Conservation (phyloP, 352 stramenopile species). For the Pythium volutum region DNA sequence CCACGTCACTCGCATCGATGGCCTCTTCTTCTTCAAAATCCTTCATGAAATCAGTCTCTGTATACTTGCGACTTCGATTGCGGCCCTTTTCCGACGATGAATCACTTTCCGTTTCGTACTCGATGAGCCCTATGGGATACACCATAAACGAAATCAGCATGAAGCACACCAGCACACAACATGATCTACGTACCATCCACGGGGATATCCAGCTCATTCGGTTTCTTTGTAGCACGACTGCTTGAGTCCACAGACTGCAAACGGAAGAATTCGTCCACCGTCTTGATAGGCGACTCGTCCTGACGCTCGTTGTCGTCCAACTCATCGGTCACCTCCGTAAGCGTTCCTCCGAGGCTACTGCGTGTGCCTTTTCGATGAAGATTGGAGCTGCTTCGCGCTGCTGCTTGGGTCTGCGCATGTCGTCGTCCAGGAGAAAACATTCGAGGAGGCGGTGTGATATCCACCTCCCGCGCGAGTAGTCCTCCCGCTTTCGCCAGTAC, state of each 20-base stretch:
- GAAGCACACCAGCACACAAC: not conserved
- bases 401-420: constrained; percentile 1
- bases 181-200: constrained; percentile 6
- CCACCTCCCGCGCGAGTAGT: constrained; percentile 8
- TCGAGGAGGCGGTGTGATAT: constrained; percentile 20
- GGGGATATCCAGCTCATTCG: not conserved
- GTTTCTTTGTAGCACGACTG: not conserved
- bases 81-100: constrained; percentile 32
- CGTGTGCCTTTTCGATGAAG: constrained; percentile 8
- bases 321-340: constrained; percentile 20
- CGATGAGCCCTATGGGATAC: constrained; percentile 7
- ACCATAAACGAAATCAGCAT: not conserved
- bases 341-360: constrained; percentile 17
- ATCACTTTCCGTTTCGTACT: constrained; percentile 45
- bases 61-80: constrained; percentile 62
- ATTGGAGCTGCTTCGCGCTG: not conserved
- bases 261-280: constrained; percentile 66
- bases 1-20: constrained; percentile 24
- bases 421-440: constrained; percentile 18
- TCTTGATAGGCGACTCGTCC: constrained; percentile 17
- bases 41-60: constrained; percentile 72
- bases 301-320: not conserved
- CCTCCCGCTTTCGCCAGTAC: not conserved
- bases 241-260: constrained; percentile 24
- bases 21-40: constrained; percentile 75